Evolutionary conservation across 148 eudicot genomes (phyloP), one percentile per base, ranked within the genome.

Genomic region (Gaultheria prostrata): DNA sequence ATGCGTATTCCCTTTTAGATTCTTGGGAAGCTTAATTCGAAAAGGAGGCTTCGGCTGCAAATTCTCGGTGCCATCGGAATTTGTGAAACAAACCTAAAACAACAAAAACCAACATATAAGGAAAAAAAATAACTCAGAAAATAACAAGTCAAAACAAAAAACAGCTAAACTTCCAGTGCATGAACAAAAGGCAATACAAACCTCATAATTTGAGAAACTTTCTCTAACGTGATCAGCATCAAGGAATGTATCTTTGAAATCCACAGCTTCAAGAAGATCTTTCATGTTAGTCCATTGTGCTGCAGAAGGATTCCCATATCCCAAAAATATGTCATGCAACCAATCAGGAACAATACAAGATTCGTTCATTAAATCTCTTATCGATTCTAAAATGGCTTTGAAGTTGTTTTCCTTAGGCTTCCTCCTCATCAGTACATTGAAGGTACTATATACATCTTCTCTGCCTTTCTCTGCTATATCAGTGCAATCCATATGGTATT

Each of bases 361-460:
- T 91, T 97, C 99, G 86, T 97, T 94, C 99, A 97, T 97, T 50
- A 97, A 92, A 90, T 97, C 99, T 87, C 99, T 91, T 78, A 97
- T 97, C 33, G 99, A 97, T 85, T 97, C 99, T 84, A 97, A 89
- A 77, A 97, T 97, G 61, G 99, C 99, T 91, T 97, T 97, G 83
- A 97, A 97, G 86, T 97, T 97, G 83, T 97, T 97, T 89, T 97
- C 99, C 90, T 97, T 97, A 15, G 99, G 99, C 86, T 97, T 97
- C 87, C 99, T 95, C 85, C 99, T 92, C 98, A 97, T 92, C 85
- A 97, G 88, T 76, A 94, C 82, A 83, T 97, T 93, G 83, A 97
- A 97, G 61, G 95, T 91, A 82, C 98, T 89, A 81, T 97, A 97
- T 46, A 97, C 91, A 89, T 97, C 99, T 84, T 94, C 99, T 78